phyloP scores from a whole-genome alignment of 1,284 basidiomycete genomes.

The Sphagnurus paluster region DNA sequence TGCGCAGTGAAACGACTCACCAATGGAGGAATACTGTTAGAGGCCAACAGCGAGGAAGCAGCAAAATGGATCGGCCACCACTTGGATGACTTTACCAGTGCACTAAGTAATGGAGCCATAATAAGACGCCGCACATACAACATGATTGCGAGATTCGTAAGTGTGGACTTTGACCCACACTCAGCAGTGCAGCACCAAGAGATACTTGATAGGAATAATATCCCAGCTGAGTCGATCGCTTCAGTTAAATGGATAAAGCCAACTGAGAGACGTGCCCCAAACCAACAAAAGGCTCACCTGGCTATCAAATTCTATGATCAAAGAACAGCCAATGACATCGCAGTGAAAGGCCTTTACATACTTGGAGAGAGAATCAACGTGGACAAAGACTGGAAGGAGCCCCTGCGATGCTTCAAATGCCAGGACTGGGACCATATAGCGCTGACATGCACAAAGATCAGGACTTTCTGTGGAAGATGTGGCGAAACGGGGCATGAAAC shows the following conservation, averaged over 20 bases:
- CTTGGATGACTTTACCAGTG: neutral
- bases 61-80: neutral
- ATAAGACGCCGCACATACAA: neutral
- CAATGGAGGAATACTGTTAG: neutral
- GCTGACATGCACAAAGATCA: conserved; percentile 18
- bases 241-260: conserved; percentile 23
- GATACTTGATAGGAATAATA: conserved; percentile 14
- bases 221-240: neutral
- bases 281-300: conserved; percentile 20
- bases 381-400: conserved; percentile 20
- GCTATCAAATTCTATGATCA: conserved; percentile 12
- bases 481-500: conserved; percentile 18
- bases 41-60: neutral
- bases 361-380: conserved; percentile 7
- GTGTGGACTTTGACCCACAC: neutral
- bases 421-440: conserved; percentile 28
- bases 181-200: neutral
- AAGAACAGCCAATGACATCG: conserved; percentile 15
- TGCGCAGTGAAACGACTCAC: neutral
- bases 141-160: neutral
- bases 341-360: conserved; percentile 13
- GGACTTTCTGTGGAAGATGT: conserved; percentile 25
- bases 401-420: conserved; percentile 29
- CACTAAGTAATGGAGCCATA: neutral
- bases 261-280: neutral